Percentiles rank a stretch among this genome's conserved stretches.
These are phyloP conservation scores for Pythium scleroteichum DNA, from an alignment of 352 stramenopile species.

Conservation along the genomic window DNA sequence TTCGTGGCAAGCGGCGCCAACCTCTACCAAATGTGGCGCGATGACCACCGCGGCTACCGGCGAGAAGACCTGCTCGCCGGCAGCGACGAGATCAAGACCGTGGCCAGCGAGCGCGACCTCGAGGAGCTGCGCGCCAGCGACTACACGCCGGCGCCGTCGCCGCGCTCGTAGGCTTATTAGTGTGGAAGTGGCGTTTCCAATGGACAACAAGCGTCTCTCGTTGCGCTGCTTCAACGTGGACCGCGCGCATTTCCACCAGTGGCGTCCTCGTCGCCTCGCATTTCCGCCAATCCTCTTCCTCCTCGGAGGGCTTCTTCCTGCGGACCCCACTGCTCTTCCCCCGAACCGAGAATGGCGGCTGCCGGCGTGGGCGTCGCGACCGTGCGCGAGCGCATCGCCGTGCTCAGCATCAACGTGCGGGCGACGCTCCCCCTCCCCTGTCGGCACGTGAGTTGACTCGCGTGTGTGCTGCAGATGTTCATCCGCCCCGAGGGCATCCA, in stretches of 20 bases:
- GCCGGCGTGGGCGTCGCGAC: not conserved
- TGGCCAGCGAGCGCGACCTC: slow-evolving; percentile 19
- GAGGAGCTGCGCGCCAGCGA: slow-evolving; percentile 6
- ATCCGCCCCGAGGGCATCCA: slow-evolving; percentile 75
- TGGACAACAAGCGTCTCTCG: not conserved
- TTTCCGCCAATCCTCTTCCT: too few relatives aligned
- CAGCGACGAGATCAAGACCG: slow-evolving; percentile 1
- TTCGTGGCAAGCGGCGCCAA: not conserved
- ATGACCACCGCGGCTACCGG: not conserved
- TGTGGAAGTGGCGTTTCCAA: not conserved
- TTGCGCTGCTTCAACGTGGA: too few relatives aligned
- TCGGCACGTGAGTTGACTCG: not conserved
- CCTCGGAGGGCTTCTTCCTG: too few relatives aligned
- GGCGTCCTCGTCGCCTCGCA: too few relatives aligned
- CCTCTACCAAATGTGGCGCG: not conserved
- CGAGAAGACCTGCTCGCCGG: not conserved
- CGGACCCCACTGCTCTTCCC: not conserved
- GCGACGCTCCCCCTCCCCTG: not conserved
- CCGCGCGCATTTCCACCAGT: too few relatives aligned
- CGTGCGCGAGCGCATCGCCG: slow-evolving; percentile 49
- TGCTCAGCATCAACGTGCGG: slow-evolving; percentile 73
- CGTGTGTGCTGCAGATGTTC: slow-evolving; percentile 51
- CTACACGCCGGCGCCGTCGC: not conserved
- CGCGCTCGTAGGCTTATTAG: not conserved
- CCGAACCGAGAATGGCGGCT: not conserved